Base-by-base conservation (phyloP, 2,329 filamentous ascomycete species). In the Sarocladium oryzae region DNA sequence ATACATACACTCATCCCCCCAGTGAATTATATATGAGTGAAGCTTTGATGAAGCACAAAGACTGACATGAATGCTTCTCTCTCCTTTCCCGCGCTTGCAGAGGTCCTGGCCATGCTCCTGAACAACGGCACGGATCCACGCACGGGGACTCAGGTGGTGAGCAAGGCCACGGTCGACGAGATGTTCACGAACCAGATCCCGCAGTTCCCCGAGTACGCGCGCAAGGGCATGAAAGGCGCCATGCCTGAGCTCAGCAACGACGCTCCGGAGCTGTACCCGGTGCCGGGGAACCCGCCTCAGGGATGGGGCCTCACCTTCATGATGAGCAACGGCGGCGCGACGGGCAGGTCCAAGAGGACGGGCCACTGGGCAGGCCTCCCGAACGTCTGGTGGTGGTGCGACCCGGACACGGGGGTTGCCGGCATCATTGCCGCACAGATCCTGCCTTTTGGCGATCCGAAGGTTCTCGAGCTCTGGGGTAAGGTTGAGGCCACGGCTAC, bases 161-260 rank as follows among this genome's bases (percentile, higher is more conserved):
- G 70, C 26, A 65, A 70, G 13, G 66, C 72, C 35, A 83, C 79
- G 0, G 75, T 86, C 1, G 70, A 80, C n/a, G 60, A 73, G 30
- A 80, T 85, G 76, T 84, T 79, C 64, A 68, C 68, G 53, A 84
- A 85, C 58, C 80, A 81, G 56, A 74, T 82, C 49, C 70, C 75
- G 0, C 53, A 72, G 1, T 67, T 73, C 45, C 75, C 77, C 0
- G 57, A 79, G 54, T 78, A 77, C 52, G 71, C 69, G 1, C 66
- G 72, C 2, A 59, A 63, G 51, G 58, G 60, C 4, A 63, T 75
- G 0, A 57, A 69, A 0, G 66, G 67, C 2, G 64, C 70, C 1
- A 75, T 75, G 52, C 69, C 69, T 0, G 61, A 69, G 11, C 60
- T 76, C 15, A 67, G 69, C 2, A 73, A 74, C 53, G 58, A 60